Percentiles rank a stretch among this genome's conserved stretches.
These are phyloP conservation scores for Claviceps cyperi DNA, from an alignment of 2,329 filamentous ascomycete species.

Conservation along the genomic window DNA sequence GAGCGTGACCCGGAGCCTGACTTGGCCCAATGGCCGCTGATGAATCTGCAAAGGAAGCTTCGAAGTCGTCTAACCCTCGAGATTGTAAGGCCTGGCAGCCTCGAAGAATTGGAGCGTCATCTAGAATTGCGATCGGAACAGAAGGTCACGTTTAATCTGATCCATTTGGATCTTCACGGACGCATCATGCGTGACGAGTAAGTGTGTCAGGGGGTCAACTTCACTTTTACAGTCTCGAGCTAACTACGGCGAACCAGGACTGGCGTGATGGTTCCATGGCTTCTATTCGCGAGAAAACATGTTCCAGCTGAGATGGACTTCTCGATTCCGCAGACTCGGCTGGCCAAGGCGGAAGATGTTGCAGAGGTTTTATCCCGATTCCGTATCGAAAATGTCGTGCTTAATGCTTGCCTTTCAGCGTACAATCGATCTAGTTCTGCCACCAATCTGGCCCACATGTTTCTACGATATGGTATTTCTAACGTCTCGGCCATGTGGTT, in stretches of 20 bases:
- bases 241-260: constrained; percentile 5
- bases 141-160: constrained; percentile 13
- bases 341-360: constrained; percentile 11
- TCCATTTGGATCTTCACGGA: constrained; percentile 17
- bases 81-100: constrained; percentile 13
- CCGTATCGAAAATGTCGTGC: constrained; percentile 15
- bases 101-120: constrained; percentile 13
- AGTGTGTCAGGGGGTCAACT: constrained; percentile 1
- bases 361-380: constrained; percentile 12
- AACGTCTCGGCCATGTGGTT: constrained; percentile 18
- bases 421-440: constrained; percentile 13
- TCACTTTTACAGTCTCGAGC: neutral
- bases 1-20: constrained; percentile 16
- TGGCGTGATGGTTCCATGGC: constrained; percentile 12
- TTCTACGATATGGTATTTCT: constrained; percentile 13
- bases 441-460: constrained; percentile 15
- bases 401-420: constrained; percentile 16
- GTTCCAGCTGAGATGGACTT: constrained; percentile 6
- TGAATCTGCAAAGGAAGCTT: constrained; percentile 15
- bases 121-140: constrained; percentile 9
- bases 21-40: constrained; percentile 16
- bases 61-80: constrained; percentile 13
- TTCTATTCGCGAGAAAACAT: constrained; percentile 13
- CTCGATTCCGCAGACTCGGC: constrained; percentile 11
- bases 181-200: constrained; percentile 13